Percentiles rank a stretch among this genome's conserved stretches.
These are phyloP conservation scores for Rhodotorula sp. DNA, from an alignment of 1,284 basidiomycete genomes.

Conservation along the genomic window DNA sequence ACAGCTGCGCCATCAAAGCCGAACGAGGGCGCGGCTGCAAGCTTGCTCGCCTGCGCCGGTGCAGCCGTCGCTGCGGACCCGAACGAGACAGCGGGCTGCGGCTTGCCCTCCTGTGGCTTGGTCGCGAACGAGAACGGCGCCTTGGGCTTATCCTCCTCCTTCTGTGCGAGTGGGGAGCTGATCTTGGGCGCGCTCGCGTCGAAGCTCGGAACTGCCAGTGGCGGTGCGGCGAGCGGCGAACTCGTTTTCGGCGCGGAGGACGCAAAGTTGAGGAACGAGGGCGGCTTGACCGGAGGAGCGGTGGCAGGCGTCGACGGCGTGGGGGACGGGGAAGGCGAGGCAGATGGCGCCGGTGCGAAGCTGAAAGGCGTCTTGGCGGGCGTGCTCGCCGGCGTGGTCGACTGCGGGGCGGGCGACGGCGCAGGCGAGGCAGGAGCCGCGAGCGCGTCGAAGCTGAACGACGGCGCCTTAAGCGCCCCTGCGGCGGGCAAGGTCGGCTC, in stretches of 20 bases:
- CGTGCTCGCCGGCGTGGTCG: background rate
- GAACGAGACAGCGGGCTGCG: too few relatives aligned
- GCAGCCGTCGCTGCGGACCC: background rate
- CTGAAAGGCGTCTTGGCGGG: conserved; percentile 17
- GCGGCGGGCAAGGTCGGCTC: background rate
- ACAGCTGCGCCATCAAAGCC: background rate
- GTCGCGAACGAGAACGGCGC: background rate
- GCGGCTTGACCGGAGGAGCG: background rate
- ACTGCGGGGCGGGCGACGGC: background rate
- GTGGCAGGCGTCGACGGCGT: background rate
- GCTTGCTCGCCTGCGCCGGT: background rate
- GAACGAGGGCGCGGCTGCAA: background rate
- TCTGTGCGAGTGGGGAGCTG: background rate
- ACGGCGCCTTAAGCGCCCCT: background rate
- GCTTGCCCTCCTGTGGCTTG: too few relatives aligned
- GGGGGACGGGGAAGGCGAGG: background rate
- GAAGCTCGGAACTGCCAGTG: background rate
- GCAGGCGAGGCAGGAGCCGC: conserved; percentile 2
- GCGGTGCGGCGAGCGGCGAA: conserved; percentile 26
- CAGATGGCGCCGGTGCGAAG: background rate
- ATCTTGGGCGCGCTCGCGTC: background rate
- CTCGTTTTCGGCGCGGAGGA: conserved; percentile 25
- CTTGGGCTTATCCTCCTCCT: background rate
- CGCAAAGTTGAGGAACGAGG: conserved; percentile 28
- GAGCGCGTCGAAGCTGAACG: conserved; percentile 21